A percentile compares a stretch with the other conserved stretches of the same genome.
These are phyloP conservation scores for Petunia axillaris DNA, from an alignment of 257 asterid species.

Conservation along the genomic window DNA sequence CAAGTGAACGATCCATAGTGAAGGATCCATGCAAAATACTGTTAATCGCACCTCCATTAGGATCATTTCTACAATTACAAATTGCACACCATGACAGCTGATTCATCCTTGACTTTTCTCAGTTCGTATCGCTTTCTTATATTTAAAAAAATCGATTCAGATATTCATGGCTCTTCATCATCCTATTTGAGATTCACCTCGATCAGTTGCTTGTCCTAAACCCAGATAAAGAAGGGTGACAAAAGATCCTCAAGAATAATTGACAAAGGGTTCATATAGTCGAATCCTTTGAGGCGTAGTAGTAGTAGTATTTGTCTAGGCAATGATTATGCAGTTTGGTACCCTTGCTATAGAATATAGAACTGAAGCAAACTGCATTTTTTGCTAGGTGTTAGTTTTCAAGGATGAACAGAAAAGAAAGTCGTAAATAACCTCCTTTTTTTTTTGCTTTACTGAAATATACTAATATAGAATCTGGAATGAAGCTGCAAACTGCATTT, in stretches of 20 bases:
- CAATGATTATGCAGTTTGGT: background rate
- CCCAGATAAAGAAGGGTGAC: background rate
- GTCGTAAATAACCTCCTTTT: background rate
- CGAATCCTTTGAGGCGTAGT: background rate
- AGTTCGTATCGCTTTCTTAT: background rate
- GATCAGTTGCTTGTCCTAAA: background rate
- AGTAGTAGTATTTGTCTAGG: background rate
- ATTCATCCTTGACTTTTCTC: constrained; percentile 8
- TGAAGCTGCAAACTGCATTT: background rate
- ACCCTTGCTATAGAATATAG: background rate
- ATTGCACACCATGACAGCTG: constrained; percentile 11
- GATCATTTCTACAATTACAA: background rate
- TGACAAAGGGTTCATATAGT: background rate
- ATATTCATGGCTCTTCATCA: background rate
- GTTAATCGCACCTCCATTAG: background rate
- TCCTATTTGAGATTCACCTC: background rate
- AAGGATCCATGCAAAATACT: background rate
- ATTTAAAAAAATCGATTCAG: background rate
- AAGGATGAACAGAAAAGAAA: background rate
- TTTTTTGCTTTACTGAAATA: no score
- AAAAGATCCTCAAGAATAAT: constrained; percentile 1
- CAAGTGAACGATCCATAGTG: background rate
- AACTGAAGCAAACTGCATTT: background rate
- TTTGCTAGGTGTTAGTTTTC: background rate
- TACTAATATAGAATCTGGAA: background rate